Base-by-base conservation (phyloP, 306 rosid species). In the Arachis hypogaea region DNA sequence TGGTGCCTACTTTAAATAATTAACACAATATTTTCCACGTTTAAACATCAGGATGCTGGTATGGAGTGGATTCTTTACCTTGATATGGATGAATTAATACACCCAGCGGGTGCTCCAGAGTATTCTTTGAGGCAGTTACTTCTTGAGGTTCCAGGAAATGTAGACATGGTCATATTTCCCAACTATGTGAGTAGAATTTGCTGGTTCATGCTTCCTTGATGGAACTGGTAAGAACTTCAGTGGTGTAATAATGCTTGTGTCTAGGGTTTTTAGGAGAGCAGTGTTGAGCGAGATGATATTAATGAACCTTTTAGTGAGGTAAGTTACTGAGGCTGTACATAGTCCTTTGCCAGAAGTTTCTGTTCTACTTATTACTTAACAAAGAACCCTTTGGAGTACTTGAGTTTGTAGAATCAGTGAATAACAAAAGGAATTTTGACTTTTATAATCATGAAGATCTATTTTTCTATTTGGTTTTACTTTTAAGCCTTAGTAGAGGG, bases 221-320 rank as follows among this genome's bases (percentile, higher is more conserved):
- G 16, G 16, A 16, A 16, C 16, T 16, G 16, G 16, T 16, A 16
- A 16, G 16, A 16, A 16, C 16, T 16, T 16, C 16, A 16, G 16
- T 16, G 16, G 16, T 16, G 16, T 16, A 16, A 16, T 16, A 16
- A 16, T 16, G 16, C 16, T 16, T 16, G 16, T 16, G 0, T 16
- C 16, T 16, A 16, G 16, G 16, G 16, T 71, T 66, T 51, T 47
- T 68, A 91, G 98, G 98, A 94, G 81, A 94, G 98, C 90, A 89
- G 96, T 70, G 87, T 89, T 70, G 98, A 91, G 80, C 83, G 93
- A 36, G 97, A 94, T 72, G 96, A 94, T 82, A 66, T 91, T 67
- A 94, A 88, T 85, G 98, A 94, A 57, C 98, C 98, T 73, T 94
- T 94, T 74, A 91, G 90, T 38, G 98, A 94, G 96, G 98, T 94